Evolutionary conservation across 441 rosid species (phyloP).

Genomic region (Pelargonium australe): DNA sequence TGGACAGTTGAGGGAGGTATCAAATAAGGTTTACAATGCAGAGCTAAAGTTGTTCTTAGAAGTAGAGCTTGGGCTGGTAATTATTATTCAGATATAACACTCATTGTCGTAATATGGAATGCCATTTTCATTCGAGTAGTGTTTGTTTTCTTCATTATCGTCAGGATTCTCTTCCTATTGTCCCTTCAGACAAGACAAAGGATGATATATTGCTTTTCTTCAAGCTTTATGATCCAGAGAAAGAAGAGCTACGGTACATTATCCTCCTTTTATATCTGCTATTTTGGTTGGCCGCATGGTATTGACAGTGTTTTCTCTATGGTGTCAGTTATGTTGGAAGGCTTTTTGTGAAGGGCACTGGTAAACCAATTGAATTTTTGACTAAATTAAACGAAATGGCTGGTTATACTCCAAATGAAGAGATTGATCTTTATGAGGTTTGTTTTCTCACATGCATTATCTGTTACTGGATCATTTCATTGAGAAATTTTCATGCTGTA

Average conservation of each 20-base stretch:
- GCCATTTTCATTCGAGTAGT: conserved; percentile 2
- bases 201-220: conserved; percentile 46
- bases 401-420: conserved; percentile 40
- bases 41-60: conserved; percentile 69
- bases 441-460: conserved; percentile 17
- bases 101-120: not conserved
- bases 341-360: conserved; percentile 39
- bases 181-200: conserved; percentile 38
- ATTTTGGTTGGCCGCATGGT: not conserved
- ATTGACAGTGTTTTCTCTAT: conserved; percentile 15
- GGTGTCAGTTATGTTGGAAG: conserved; percentile 39
- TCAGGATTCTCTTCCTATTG: conserved; percentile 39
- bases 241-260: conserved; percentile 36
- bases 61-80: conserved; percentile 52
- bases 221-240: conserved; percentile 48
- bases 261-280: conserved; percentile 6
- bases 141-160: conserved; percentile 14
- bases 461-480: not conserved
- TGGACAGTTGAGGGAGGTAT: conserved; percentile 40
- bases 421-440: conserved; percentile 49
- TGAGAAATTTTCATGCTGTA: not conserved
- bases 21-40: conserved; percentile 44
- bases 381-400: conserved; percentile 47
- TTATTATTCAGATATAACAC: conserved; percentile 11
- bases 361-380: conserved; percentile 38